Base-by-base conservation (phyloP, 306 rosid genomes). In the Alnus rubra region DNA sequence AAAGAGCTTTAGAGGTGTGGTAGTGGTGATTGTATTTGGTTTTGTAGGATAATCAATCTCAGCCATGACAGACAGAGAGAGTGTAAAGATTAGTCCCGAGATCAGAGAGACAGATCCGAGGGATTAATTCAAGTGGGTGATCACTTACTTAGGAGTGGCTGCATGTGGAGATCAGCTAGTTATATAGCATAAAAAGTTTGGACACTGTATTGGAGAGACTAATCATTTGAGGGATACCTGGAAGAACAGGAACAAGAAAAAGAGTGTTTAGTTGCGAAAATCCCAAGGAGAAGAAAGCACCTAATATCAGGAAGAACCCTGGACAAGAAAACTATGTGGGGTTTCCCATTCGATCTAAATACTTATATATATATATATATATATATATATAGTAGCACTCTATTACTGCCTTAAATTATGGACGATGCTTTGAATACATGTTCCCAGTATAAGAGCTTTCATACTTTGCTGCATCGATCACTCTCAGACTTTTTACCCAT, bases 1-100 rank as follows among this genome's bases (percentile, higher is more conserved):
- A 71, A 88, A 88, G 9, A 88, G 90, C 78, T 86, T 88, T 13
- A 88, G 55, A 71, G 78, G 59, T 10, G 82, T 13, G n/a, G 79
- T 74, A 9, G n/a, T 54, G 39, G 2, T 59, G 23, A 23, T 23
- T 23, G 72, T 67, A 42, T 9, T 68, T 42, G 84, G 56, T 15
- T 59, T 81, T 53, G 72, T 67, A 73, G 68, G 78, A 71, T 58
- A 72, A 44, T 83, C 85, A 53, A 74, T 51, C 54, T 81, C 68
- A 9, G 83, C 85, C 84, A 86, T 81, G 69, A 77, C 48, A 44
- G 45, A 23, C 67, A 51, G 68, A 15, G 35, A 73, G 19, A 49
- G 13, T 0, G 6, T 54, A 49, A n/a, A 23, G 55, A 52, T 18
- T 2, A 15, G 53, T 37, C 4, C 42, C 56, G 72, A 70, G 76